Percentiles rank a stretch among this genome's conserved stretches.
Evolutionary conservation across 352 stramenopile genomes (phyloP).

Genomic region (Phytophthora constricta): DNA sequence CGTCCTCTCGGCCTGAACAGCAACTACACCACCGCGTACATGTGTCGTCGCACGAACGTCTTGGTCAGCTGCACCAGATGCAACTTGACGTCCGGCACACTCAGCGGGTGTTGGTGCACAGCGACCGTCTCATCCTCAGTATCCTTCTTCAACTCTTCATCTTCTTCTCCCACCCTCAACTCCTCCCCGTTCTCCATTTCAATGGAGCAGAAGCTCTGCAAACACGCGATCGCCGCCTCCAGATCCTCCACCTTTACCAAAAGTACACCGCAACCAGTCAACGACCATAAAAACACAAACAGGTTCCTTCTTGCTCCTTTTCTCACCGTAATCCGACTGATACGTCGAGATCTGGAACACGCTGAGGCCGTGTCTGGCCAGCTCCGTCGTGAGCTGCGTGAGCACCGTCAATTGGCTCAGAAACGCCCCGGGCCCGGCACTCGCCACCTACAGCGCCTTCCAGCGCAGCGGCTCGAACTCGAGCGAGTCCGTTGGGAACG

Average conservation of each 20-base stretch:
- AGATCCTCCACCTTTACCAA: slow-evolving; percentile 72
- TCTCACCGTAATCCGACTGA: slow-evolving; percentile 70
- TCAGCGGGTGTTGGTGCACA: slow-evolving; percentile 63
- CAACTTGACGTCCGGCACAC: slow-evolving; percentile 56
- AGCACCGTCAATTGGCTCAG: slow-evolving; percentile 62
- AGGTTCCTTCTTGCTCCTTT: too few species aligned
- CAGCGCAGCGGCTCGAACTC: slow-evolving; percentile 61
- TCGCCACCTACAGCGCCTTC: slow-evolving; percentile 70
- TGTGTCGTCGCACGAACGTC: slow-evolving; percentile 49
- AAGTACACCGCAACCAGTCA: slow-evolving; percentile 46
- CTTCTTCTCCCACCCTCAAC: slow-evolving; percentile 2
- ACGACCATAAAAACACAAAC: too few species aligned
- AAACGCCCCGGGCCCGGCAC: slow-evolving; percentile 58
- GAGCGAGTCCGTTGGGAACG: slow-evolving; percentile 44
- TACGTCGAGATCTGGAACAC: slow-evolving; percentile 82
- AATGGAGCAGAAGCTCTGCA: slow-evolving; percentile 63
- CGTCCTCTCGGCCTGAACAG: slow-evolving; percentile 45
- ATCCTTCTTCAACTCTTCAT: slow-evolving; percentile 14
- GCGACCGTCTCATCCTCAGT: too few species aligned
- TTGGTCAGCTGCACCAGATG: slow-evolving; percentile 64
- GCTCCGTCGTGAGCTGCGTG: slow-evolving; percentile 63
- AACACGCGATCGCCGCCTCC: slow-evolving; percentile 45
- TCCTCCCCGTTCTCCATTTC: slow-evolving; percentile 55
- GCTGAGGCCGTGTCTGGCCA: slow-evolving; percentile 56
- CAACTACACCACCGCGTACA: slow-evolving; percentile 63